Conservation (phyloP, 768 basidiomycete species). For the Boletus rubescentipes region DNA sequence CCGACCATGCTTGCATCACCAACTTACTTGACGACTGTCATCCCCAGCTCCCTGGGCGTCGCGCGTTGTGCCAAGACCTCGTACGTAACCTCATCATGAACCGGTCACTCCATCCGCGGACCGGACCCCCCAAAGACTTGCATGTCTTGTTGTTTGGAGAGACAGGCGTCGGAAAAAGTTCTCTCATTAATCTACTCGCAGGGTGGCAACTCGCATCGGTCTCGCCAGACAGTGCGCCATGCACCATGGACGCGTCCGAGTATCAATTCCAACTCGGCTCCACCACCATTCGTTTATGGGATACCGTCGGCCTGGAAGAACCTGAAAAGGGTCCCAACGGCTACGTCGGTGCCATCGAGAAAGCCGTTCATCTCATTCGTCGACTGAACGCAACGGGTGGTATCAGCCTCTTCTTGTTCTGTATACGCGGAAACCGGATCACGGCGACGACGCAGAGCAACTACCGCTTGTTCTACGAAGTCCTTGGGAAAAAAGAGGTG, state of each 20-base stretch:
- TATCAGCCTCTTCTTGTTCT: constrained; percentile 41
- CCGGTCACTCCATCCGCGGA: constrained; percentile 18
- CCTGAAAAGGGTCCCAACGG: constrained; percentile 18
- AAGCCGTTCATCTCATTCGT: constrained; percentile 35
- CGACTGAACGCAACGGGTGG: constrained; percentile 32
- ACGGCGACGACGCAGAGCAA: constrained; percentile 26
- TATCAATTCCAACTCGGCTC: constrained; percentile 30
- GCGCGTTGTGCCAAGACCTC: constrained; percentile 17
- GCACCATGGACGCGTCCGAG: constrained; percentile 32
- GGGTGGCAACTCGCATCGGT: constrained; percentile 24
- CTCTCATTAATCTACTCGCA: constrained; percentile 30
- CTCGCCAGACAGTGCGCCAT: constrained; percentile 28
- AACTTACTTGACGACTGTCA: constrained; percentile 24
- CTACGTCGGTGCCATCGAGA: constrained; percentile 29
- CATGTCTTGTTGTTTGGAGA: constrained; percentile 43
- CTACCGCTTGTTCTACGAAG: constrained; percentile 25
- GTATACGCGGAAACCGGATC: constrained; percentile 40
- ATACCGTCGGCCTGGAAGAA: constrained; percentile 35
- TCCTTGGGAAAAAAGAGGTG: constrained; percentile 34
- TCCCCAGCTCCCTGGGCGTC: constrained; percentile 22
- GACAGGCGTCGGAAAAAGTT: constrained; percentile 26
- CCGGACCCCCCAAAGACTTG: constrained; percentile 18
- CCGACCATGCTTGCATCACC: constrained; percentile 40
- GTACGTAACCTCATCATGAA: constrained; percentile 18
- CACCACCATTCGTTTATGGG: constrained; percentile 29